Evolutionary conservation across 805 yeast species (phyloP), one percentile per base, ranked within the genome.

Genomic region (Yueomyces sp.): DNA sequence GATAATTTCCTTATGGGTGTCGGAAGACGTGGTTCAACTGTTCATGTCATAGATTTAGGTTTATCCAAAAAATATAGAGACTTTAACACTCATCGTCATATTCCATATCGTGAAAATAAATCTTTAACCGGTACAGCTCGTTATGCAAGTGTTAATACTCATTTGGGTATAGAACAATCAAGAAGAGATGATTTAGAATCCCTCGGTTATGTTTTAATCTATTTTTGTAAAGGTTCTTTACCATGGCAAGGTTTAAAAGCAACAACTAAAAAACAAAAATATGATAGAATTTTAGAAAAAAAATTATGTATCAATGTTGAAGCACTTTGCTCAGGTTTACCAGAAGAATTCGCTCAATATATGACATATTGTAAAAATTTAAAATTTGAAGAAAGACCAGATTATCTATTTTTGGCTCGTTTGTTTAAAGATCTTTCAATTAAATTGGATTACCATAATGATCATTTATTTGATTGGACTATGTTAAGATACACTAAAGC

Each of bases 241-340:
- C 98, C 98, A 44, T 90, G 98, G 98, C 98, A 90, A 67, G 98
- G 98, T 4, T 75, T 90, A 57, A 87, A 88, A 66, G 98, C 98
- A 37, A 94, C 90, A 28, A 86, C 96, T n/a, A 90, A 90, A 69
- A 85, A 94, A 68, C 97, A 90, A 65, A 90, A 92, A 67, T 90
- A 90, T 65, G 97, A 90, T 68, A 76, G 96, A 49, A 92, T 90
- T 55, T 81, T 92, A 81, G 97, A 92, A 64, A 85, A 85, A 71
- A 90, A 90, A 65, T 78, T 90, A 78, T 78, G 94, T 40, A 87
- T 95, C 9, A 83, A 94, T 34, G 77, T 90, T 37, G 94, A 86
- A 57, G 77, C 81, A n/a, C 72, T 90, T 55, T 88, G 96, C 50
- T 79, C 86, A 56, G 97, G 97, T 6, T 75, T 92, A 54, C 98